These are phyloP conservation scores for Leucogyrophana mollusca DNA, from an alignment of 768 basidiomycete species.

Conservation along the genomic window DNA sequence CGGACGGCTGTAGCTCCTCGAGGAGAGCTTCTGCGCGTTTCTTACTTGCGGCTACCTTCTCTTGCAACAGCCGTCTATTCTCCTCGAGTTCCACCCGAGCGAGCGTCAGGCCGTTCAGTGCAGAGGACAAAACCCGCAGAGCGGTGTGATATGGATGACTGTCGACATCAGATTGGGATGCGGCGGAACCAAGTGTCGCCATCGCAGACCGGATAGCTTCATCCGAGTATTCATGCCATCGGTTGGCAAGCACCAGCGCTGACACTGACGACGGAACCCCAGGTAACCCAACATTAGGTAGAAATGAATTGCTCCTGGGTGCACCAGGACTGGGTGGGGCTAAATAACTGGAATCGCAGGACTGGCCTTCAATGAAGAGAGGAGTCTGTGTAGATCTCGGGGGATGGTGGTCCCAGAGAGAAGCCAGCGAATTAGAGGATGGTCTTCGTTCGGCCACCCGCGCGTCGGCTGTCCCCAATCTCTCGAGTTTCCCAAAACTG, in stretches of 20 bases:
- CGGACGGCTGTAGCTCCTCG: constrained; percentile 55
- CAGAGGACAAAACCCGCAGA: constrained; percentile 67
- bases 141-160: constrained; percentile 65
- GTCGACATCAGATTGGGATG: constrained; percentile 45
- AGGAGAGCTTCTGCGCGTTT: constrained; percentile 54
- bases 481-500: constrained; percentile 47
- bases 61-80: constrained; percentile 45
- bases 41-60: constrained; percentile 57
- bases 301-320: constrained; percentile 6
- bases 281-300: not conserved
- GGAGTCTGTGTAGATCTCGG: constrained; percentile 25
- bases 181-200: constrained; percentile 42
- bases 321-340: constrained; percentile 34
- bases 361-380: constrained; percentile 42
- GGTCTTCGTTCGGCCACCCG: constrained; percentile 22
- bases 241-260: constrained; percentile 57
- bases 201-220: constrained; percentile 68
- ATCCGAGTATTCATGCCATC: constrained; percentile 80
- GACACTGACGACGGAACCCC: constrained; percentile 25
- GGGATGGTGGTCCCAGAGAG: constrained; percentile 38
- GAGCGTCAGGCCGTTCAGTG: constrained; percentile 56
- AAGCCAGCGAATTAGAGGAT: constrained; percentile 37
- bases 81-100: constrained; percentile 66
- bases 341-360: constrained; percentile 29
- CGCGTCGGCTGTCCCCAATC: constrained; percentile 21